Evolutionary conservation across 1,284 basidiomycete species (phyloP), one percentile per base, ranked within the genome.

Genomic region (Afroboletus lepidellus): DNA sequence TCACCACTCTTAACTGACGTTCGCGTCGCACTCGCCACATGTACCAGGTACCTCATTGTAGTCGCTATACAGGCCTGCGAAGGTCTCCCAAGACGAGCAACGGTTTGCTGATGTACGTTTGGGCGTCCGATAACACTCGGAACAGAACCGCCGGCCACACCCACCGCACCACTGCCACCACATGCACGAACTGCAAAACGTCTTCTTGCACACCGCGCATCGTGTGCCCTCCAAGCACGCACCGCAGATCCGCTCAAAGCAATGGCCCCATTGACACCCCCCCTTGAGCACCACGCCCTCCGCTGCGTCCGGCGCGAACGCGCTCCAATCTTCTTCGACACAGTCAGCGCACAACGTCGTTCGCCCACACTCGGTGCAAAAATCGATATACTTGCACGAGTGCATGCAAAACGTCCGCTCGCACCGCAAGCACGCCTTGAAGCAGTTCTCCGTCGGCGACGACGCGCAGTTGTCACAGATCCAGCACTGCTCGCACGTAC

Each of bases 381-480:
- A 62, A 20, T 44, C 48, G 33, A 66, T 66, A 46, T 64, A 63
- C 1, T 52, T 52, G 60, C 64, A 66, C 18, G 48, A 46, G 34
- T 60, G 34, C 23, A 46, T 5, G 42, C 61, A 62, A 27, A 46
- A 62, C 49, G 53, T 34, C 43, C 48, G 49, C 23, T 6, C 46
- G 58, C 64, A 62, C 18, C 33, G 62, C 13, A 49, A 50, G 8
- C 61, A 60, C 3, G 30, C 23, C 38, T 53, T 58, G 54, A 62
- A 51, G 42, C 49, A 34, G 27, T 51, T 51, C 15, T 39, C 34
- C 38, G 38, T 41, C 3, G 53, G 21, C 18, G 51, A 47, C 1
- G 46, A n/a, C 37, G 46, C 49, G 55, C 62, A 66, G 49, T 64
- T 52, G 37, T 63, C 62, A 36, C 61, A 63, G 6, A 59, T 41